Evolutionary conservation across 495 filamentous ascomycete species (phyloP), one percentile per base, ranked within the genome.

Genomic region (Tuber calosporum): DNA sequence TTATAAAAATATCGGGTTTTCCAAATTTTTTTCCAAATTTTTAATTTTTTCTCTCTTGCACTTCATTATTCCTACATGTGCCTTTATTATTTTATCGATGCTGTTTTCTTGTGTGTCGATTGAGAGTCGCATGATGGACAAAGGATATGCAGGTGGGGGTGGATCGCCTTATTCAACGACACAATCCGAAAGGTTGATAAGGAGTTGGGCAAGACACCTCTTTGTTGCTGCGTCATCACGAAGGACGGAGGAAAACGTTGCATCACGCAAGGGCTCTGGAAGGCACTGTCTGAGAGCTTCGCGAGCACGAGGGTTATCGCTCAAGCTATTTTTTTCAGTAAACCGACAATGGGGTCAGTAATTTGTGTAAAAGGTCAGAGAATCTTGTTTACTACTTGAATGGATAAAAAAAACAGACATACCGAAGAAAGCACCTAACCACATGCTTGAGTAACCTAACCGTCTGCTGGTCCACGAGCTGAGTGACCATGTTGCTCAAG

Each of bases 211-310:
- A 41, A 99, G 89, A 82, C 95, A 99, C 72, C 95, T 92, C 84
- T 99, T 99, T 4, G 96, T 99, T 7, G 96, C 95, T 13, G 95
- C 96, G 78, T 99, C 95, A 80, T 98, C 95, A 70, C 95, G 92
- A 48, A 99, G 89, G 42, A 99, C 94, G 0, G 93, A 92, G 40
- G 92, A 95, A 84, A 99, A 99, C 13, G 95, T 99, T 38, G 93
- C 93, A 81, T 99, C 95, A 40, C 96, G 93, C 69, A 99, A 88
- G 15, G 95, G 96, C 79, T 98, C 94, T 7, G 95, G 95, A 43
- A 99, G 91, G 81, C 96, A 99, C 83, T 99, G 95, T 9, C 95
- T 89, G 42, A 99, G 88, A 34, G 95, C 95, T 82, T 99, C 95
- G 22, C 95, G 91, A 68, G 95, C 95, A 48, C 95, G 90, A 69